These are phyloP conservation scores for Leishmania tarentolae DNA, from an alignment of 208 protist species.

Conservation along the genomic window DNA sequence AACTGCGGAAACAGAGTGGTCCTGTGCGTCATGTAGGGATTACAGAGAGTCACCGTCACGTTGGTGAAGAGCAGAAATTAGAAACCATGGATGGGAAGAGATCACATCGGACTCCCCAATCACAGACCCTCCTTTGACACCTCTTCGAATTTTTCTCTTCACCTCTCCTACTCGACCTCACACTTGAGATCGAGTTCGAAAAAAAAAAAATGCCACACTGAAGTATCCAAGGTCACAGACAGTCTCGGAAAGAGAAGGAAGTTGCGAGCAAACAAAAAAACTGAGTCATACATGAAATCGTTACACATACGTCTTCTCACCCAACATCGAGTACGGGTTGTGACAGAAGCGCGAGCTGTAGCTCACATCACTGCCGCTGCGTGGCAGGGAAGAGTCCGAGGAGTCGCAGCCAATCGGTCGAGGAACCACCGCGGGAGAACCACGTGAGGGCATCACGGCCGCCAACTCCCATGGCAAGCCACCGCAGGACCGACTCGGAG, in stretches of 20 bases:
- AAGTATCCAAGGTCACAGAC: neutral
- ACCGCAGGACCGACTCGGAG: slow-evolving; percentile 17
- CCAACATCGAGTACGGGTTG: slow-evolving; percentile 27
- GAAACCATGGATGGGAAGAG: neutral
- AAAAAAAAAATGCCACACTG: neutral
- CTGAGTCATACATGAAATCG: neutral
- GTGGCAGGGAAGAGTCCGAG: slow-evolving; percentile 16
- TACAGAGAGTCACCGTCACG: neutral
- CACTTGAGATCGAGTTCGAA: neutral
- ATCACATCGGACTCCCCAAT: neutral
- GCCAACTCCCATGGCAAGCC: slow-evolving; percentile 16
- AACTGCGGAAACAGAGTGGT: neutral
- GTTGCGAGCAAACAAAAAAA: neutral
- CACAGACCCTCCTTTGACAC: neutral
- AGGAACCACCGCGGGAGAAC: neutral
- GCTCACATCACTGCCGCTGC: slow-evolving; percentile 18
- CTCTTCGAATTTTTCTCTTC: neutral
- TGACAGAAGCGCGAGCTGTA: slow-evolving; percentile 31
- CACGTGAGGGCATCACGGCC: slow-evolving; percentile 2
- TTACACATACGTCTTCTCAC: slow-evolving; percentile 24
- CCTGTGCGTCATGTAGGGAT: neutral
- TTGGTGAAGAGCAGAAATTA: neutral
- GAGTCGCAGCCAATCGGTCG: slow-evolving; percentile 10
- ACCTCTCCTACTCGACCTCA: neutral
- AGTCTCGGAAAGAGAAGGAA: neutral